A percentile compares a stretch with the other conserved stretches of the same genome.
Evolutionary conservation across 2,329 filamentous ascomycete genomes (phyloP).

Genomic region (Aschersonia sp.): DNA sequence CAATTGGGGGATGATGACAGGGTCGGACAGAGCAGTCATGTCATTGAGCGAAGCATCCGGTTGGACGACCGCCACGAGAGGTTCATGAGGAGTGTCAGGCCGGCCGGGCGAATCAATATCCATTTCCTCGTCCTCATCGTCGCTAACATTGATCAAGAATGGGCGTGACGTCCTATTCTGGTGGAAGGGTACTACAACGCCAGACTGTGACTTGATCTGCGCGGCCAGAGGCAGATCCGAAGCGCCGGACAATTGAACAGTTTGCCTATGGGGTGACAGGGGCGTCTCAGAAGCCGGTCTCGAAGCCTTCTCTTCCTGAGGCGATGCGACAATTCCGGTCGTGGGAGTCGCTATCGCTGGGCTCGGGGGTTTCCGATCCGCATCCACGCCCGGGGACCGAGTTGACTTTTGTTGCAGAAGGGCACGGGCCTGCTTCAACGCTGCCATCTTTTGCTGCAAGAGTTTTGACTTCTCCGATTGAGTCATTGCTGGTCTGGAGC

Average conservation of each 20-base stretch:
- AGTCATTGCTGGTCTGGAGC: conserved; percentile 12
- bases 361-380: neutral
- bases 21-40: conserved; percentile 28
- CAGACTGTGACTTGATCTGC: conserved; percentile 16
- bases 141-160: conserved; percentile 76
- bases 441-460: conserved; percentile 65
- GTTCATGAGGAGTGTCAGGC: conserved; percentile 19
- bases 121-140: conserved; percentile 49
- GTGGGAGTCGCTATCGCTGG: neutral
- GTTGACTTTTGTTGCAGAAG: conserved; percentile 7
- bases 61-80: conserved; percentile 15
- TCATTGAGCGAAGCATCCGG: conserved; percentile 25
- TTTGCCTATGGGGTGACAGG: too few species aligned
- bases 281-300: too few species aligned
- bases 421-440: conserved; percentile 44
- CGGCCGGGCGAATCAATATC: conserved; percentile 43
- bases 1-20: conserved; percentile 20
- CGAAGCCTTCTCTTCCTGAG: neutral
- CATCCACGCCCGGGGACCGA: conserved; percentile 1
- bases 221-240: too few species aligned
- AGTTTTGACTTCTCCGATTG: conserved; percentile 58
- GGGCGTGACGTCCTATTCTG: conserved; percentile 42
- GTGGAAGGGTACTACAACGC: conserved; percentile 26
- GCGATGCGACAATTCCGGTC: neutral
- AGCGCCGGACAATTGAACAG: too few species aligned